Percentiles rank a stretch among this genome's conserved stretches.
Conservation (phyloP, 73 alveolate genomes). For the Paramecium tetraurelia region DNA sequence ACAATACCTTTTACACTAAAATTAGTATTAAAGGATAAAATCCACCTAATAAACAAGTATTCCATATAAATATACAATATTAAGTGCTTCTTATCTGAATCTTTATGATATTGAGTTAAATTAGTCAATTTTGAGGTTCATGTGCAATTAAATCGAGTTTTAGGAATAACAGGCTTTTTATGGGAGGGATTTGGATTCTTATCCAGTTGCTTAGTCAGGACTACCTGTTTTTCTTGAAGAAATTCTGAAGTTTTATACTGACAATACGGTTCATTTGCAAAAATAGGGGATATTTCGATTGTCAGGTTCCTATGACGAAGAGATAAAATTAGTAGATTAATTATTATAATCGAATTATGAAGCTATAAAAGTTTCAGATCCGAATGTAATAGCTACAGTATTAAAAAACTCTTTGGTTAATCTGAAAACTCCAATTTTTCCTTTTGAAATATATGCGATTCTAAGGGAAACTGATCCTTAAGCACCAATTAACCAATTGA, state of each 20-base stretch:
- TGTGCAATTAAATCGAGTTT: neutral
- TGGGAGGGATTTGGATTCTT: neutral
- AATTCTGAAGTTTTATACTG: neutral
- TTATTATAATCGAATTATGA: neutral
- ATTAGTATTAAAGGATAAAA: neutral
- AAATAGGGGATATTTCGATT: neutral
- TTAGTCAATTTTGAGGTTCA: neutral
- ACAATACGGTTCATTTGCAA: neutral
- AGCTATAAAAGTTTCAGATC: neutral
- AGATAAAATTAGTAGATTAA: neutral
- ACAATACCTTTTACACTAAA: neutral
- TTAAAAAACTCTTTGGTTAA: neutral
- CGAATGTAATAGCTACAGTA: slow-evolving; percentile 2
- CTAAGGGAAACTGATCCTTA: neutral
- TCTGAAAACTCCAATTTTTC: neutral
- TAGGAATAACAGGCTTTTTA: neutral
- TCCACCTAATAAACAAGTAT: neutral
- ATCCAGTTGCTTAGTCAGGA: slow-evolving; percentile 3
- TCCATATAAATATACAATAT: neutral
- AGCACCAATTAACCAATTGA: neutral
- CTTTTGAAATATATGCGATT: slow-evolving; percentile 9
- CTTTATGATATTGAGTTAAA: neutral
- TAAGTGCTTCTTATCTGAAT: neutral
- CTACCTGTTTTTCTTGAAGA: slow-evolving; percentile 28
- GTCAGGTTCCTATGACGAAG: neutral